Evolutionary conservation across 441 rosid species (phyloP), one percentile per base, ranked within the genome.

Genomic region (Metrosideros polymorpha): DNA sequence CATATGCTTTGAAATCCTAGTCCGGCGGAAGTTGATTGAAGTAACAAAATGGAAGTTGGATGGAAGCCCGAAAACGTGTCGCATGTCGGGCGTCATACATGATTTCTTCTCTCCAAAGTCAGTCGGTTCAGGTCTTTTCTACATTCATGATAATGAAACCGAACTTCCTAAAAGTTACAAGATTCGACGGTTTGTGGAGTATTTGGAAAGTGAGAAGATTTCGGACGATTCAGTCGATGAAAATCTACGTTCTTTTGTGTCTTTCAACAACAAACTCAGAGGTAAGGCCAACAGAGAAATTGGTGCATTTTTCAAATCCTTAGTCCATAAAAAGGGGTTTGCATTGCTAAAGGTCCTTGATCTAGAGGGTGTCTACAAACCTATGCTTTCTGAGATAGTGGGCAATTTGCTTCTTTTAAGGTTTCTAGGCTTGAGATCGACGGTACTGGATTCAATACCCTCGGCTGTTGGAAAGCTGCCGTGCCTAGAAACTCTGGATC

Each of bases 401-500:
- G 84, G 84, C 24, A 82, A 82, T 29, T 47, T 82, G 13, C 42
- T 82, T n/a, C 56, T 82, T 82, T 52, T 82, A 29, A 82, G 56
- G 56, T 82, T 82, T 32, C 56, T 82, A 6, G 84, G 84, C 25
- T 82, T 82, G 55, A 82, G 84, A 82, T 82, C 84, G 42, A 82
- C 93, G 6, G 88, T 84, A 84, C 66, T 92, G 14, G 93, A 92
- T 52, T 88, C 89, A 24, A 32, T 92, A 7, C 93, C 93, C 19
- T 39, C 30, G 7, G 87, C 90, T 9, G 84, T 92, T 0, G 91
- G 90, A 24, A 77, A 82, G 30, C 86, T 92, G 35, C 91, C 89
- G 1, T 14, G 18, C 52, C 87, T 92, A 4, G 91, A 92, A 85
- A 90, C 90, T 14, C 86, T 90, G 30, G 92, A 92, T 82, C 85